These are phyloP conservation scores for Erigeron canadensis DNA, from an alignment of 129 eudicot species.

Conservation along the genomic window DNA sequence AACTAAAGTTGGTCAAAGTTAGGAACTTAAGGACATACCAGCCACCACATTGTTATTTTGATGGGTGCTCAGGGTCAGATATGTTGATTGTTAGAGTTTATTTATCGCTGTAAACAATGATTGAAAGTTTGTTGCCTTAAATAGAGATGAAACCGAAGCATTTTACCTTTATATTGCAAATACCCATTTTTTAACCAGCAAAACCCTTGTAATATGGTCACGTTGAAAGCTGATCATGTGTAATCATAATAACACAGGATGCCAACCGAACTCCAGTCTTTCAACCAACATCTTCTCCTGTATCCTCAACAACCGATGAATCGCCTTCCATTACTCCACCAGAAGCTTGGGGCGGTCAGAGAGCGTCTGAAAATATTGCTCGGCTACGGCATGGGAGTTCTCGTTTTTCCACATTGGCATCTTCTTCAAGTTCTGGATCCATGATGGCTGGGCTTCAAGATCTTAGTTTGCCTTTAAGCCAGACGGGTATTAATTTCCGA, in stretches of 20 bases:
- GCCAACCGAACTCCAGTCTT: slow-evolving; percentile 45
- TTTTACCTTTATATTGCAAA: slow-evolving; percentile 2
- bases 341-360: slow-evolving; percentile 96
- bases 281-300: slow-evolving; percentile 49
- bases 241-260: slow-evolving; percentile 50
- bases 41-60: not conserved
- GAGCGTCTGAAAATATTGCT: slow-evolving; percentile 55
- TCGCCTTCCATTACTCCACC: slow-evolving; percentile 87
- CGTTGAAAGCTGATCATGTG: not conserved
- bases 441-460: slow-evolving; percentile 70
- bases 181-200: not conserved
- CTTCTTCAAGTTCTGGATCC: slow-evolving; percentile 50
- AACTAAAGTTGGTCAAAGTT: not conserved
- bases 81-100: not conserved
- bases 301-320: slow-evolving; percentile 54
- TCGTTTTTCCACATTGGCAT: slow-evolving; percentile 54
- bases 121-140: not conserved
- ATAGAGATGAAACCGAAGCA: not conserved
- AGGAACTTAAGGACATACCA: not conserved
- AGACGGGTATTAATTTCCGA: slow-evolving; percentile 44
- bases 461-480: slow-evolving; percentile 50
- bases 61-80: not conserved
- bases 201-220: not conserved
- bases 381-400: slow-evolving; percentile 57
- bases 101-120: not conserved